These are phyloP conservation scores for Hypomyces rosellus DNA, from an alignment of 2,329 filamentous ascomycete genomes.

Conservation along the genomic window DNA sequence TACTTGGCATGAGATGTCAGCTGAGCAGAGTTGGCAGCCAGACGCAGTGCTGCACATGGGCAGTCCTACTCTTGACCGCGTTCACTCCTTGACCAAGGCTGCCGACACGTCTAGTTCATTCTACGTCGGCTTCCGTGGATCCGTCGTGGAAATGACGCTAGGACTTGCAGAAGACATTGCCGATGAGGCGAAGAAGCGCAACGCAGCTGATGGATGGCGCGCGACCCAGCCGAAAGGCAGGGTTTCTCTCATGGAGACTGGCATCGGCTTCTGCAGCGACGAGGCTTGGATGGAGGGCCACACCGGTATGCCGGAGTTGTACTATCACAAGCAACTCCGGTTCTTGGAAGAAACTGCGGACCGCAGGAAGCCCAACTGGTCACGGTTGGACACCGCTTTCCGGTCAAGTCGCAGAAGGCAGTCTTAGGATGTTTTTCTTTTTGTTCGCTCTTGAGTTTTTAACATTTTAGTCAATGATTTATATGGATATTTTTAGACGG, in stretches of 20 bases:
- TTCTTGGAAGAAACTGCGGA: background rate
- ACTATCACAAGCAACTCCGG: slow-evolving; percentile 4
- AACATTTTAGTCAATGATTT: no score
- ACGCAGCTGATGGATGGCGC: slow-evolving; percentile 21
- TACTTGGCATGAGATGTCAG: slow-evolving; percentile 42
- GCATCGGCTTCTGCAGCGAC: slow-evolving; percentile 21
- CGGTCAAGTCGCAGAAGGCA: no score
- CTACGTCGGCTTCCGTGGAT: slow-evolving; percentile 44
- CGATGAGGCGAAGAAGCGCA: slow-evolving; percentile 3
- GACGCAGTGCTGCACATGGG: slow-evolving; percentile 44
- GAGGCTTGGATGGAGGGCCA: slow-evolving; percentile 11
- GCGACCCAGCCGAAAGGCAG: slow-evolving; percentile 11
- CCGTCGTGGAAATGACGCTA: slow-evolving; percentile 37
- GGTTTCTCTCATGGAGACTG: slow-evolving; percentile 26
- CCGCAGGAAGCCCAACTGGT: background rate
- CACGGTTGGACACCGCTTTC: slow-evolving; percentile 6
- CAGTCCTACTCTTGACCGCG: slow-evolving; percentile 22
- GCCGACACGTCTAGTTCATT: slow-evolving; percentile 42
- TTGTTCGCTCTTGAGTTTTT: no score
- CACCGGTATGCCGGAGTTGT: slow-evolving; percentile 19
- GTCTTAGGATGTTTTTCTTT: no score
- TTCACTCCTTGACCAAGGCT: slow-evolving; percentile 43
- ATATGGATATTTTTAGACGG: no score
- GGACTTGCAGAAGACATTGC: slow-evolving; percentile 20
- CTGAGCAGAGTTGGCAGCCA: slow-evolving; percentile 39